These are phyloP conservation scores for Cordyceps fumosorosea DNA, from an alignment of 2,329 filamentous ascomycete genomes.

Conservation along the genomic window DNA sequence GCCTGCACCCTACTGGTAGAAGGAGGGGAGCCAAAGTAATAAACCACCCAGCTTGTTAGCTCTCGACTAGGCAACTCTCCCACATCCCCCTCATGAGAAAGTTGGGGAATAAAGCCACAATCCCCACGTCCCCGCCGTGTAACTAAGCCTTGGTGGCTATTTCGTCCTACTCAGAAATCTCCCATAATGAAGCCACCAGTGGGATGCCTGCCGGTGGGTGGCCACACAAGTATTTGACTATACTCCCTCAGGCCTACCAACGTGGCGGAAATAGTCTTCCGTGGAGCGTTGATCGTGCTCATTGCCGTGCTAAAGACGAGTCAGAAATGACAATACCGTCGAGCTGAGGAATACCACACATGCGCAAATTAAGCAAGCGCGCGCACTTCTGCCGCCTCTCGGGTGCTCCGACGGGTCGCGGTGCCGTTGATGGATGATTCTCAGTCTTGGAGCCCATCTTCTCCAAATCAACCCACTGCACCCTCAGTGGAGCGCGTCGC, in stretches of 20 bases:
- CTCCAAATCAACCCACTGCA: neutral
- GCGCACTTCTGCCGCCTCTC: neutral
- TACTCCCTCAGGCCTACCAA: no score
- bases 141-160: neutral
- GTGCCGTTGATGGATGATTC: neutral
- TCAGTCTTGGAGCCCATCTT: neutral
- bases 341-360: neutral
- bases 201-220: no score
- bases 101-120: slow-evolving; percentile 9
- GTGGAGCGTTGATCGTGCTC: neutral
- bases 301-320: neutral
- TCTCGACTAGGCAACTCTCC: neutral
- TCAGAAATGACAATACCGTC: neutral
- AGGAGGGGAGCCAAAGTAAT: neutral
- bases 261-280: no score
- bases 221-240: no score
- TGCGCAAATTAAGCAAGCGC: neutral
- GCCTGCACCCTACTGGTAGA: neutral
- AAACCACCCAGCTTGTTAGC: neutral
- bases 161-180: neutral
- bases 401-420: neutral
- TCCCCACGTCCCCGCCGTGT: neutral
- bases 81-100: neutral
- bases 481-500: neutral
- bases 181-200: neutral